Base-by-base conservation (phyloP, 805 yeast species). In the Metschnikowia matae region DNA sequence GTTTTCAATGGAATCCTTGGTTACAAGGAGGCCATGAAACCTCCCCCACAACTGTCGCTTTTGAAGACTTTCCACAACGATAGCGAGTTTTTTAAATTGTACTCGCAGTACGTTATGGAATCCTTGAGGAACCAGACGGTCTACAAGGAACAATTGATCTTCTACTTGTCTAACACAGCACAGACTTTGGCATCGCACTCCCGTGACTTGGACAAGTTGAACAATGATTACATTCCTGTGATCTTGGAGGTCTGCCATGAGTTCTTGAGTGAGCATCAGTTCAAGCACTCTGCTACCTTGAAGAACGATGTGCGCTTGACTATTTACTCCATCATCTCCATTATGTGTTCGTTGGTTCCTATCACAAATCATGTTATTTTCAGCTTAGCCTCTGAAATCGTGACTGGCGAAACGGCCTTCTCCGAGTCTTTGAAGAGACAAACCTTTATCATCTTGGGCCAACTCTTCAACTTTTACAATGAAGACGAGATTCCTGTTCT, bases 321-420 rank as follows among this genome's bases (percentile, higher is more conserved):
- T 17, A 89, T 92, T 1, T 92, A 88, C 65, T 87, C 96, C 44
- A 74, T 90, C 13, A 64, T 92, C 21, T 80, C 92, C 0, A 96
- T 92, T 2, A 70, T 91, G 46, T 79, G 86, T 5, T 76, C 92
- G 3, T 85, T 92, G 42, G 77, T 84, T 44, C 85, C 89, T 6
- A 74, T 94, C 43, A 53, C 67, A 5, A 39, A 59, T 23, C 65
- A 62, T 13, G 53, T 71, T 20, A 61, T 69, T 15, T 54, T 54
- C 18, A 59, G 73, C 3, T 61, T 73, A 44, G 67, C 77, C 4
- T 64, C 63, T 23, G 62, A 74, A 1, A 63, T 73, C 13, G 55
- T 71, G 39, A 59, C 59, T 40, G 67, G 65, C 50, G 55, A 56
- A 13, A 38, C 46, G 17, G 58, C 67, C 7, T 58, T 66, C n/a